Evolutionary conservation across 208 protist species (phyloP).

Genomic region (Trypanosoma melophagium): DNA sequence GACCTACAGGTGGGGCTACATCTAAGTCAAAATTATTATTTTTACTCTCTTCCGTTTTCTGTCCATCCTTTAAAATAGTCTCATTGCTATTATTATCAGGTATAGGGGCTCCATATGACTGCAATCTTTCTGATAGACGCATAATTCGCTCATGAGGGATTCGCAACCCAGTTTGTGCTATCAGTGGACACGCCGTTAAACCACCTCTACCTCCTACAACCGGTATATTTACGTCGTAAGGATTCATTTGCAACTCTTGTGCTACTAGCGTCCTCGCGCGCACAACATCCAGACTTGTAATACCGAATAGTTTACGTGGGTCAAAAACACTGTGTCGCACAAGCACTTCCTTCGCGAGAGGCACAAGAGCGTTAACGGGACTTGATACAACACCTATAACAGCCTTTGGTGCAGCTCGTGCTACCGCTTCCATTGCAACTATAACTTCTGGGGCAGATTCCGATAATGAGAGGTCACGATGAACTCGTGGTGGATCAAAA

Average conservation of each 20-base stretch:
- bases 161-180: slow-evolving; percentile 79
- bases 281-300: slow-evolving; percentile 92
- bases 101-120: slow-evolving; percentile 52
- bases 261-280: slow-evolving; percentile 68
- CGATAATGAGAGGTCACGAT: slow-evolving; percentile 87
- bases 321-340: slow-evolving; percentile 73
- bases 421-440: slow-evolving; percentile 71
- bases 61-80: slow-evolving; percentile 11
- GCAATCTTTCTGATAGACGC: slow-evolving; percentile 48
- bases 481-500: slow-evolving; percentile 89
- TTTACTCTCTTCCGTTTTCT: slow-evolving; percentile 2
- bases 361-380: slow-evolving; percentile 93
- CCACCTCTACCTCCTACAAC: slow-evolving; percentile 95
- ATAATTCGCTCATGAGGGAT: slow-evolving; percentile 55
- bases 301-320: slow-evolving; percentile 86
- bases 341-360: slow-evolving; percentile 88
- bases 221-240: slow-evolving; percentile 79
- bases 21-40: slow-evolving; percentile 6
- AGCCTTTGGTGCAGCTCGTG: slow-evolving; percentile 69
- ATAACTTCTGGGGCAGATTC: slow-evolving; percentile 73
- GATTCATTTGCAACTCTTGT: slow-evolving; percentile 59
- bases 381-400: slow-evolving; percentile 87
- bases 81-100: slow-evolving; percentile 19
- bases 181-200: slow-evolving; percentile 87
- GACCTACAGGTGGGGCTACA: slow-evolving; percentile 35